Conservation (phyloP, 306 rosid genomes). For the Elaeagnus macrophylla region DNA sequence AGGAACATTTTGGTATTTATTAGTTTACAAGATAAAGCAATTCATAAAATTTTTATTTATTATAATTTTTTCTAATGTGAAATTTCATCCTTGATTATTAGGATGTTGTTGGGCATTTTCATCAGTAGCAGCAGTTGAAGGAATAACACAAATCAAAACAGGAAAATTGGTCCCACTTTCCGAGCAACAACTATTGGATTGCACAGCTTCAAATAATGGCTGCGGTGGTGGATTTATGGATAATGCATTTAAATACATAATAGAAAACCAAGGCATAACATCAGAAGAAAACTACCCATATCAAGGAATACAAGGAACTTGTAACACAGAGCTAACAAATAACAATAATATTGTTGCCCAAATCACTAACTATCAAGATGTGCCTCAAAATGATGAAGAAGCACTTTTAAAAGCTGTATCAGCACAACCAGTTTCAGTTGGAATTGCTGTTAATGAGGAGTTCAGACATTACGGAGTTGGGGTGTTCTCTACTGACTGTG, state of each 20-base stretch:
- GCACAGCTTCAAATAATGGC: not conserved
- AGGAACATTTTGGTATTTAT: too few relatives aligned
- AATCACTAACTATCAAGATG: not conserved
- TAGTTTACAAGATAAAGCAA: too few relatives aligned
- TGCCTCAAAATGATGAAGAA: not conserved
- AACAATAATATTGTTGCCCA: not conserved
- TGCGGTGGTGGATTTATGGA: not conserved
- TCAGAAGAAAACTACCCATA: constrained; percentile 12
- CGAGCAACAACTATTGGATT: constrained; percentile 24
- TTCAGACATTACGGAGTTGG: not conserved
- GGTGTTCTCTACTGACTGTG: constrained; percentile 9
- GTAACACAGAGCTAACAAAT: not conserved
- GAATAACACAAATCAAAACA: constrained; percentile 8
- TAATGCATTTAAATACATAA: not conserved
- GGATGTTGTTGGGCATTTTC: constrained; percentile 24
- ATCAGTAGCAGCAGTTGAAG: constrained; percentile 22
- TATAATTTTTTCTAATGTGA: too few relatives aligned
- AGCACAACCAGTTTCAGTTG: constrained; percentile 12
- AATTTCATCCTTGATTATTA: not conserved
- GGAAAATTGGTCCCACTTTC: constrained; percentile 14
- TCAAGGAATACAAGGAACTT: not conserved
- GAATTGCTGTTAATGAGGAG: not conserved
- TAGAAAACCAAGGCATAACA: constrained; percentile 7
- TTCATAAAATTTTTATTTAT: too few relatives aligned
- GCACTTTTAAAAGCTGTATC: constrained; percentile 13